Evolutionary conservation across 2,329 filamentous ascomycete species (phyloP), one percentile per base, ranked within the genome.

Genomic region (Fusarium concolor): DNA sequence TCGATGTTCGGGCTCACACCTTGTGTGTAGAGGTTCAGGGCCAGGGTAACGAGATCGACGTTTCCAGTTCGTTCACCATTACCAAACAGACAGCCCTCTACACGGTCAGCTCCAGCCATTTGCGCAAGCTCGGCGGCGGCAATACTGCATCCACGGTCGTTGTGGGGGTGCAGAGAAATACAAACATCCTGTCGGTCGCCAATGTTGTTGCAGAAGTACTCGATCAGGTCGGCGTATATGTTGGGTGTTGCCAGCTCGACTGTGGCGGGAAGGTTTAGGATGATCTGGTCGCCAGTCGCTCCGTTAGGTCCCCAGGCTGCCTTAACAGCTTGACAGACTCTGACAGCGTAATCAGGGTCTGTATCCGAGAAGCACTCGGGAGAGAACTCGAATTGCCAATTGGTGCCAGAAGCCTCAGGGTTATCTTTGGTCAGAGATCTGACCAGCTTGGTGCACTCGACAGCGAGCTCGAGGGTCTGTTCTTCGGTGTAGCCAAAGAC

Each of bases 31-130:
- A 98, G 88, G 78, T 98, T 98, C 61, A 98, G 85, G 29, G 89
- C 96, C 56, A 98, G 85, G 33, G 94, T 98, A 49, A 98, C 94
- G 56, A 98, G 86, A 76, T 98, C 95, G 20, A 97, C 94, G 75
- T 98, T 98, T 67, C 95, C 96, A 0, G 95, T 98, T 68, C 96
- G 85, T 85, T 99, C 95, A 61, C 96, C 95, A 73, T 98, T 98
- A 52, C 94, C 94, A 76, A 97, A 77, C 38, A 97, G 85, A 68
- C 93, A 97, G 44, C 95, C 95, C 80, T 98, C 95, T 15, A 98
- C 95, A 76, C 96, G 85, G 80, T 97, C 93, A 35, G 94, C 96
- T 54, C 95, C 96, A 18, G 94, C 96, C 94, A 98, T 97, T 79
- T 97, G 94, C 9, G 92, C 95, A 74, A 98, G 81, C 78, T 98